A percentile compares a stretch with the other conserved stretches of the same genome.
These are phyloP conservation scores for Bacidia rubella DNA, from an alignment of 495 filamentous ascomycete genomes.

Conservation along the genomic window DNA sequence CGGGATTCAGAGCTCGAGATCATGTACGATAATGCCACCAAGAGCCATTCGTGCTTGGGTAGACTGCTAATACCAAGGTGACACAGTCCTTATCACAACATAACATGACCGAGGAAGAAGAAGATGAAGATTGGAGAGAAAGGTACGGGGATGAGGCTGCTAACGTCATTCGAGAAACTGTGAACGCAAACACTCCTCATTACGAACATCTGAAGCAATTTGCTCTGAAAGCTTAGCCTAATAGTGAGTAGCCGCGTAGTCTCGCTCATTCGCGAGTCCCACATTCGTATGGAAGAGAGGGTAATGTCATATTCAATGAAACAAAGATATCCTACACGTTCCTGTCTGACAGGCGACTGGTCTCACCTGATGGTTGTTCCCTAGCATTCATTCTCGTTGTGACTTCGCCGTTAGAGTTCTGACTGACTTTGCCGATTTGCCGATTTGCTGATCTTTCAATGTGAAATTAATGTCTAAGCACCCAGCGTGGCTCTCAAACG, in stretches of 20 bases:
- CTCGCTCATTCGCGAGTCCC: too few species aligned
- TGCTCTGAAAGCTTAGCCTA: constrained; percentile 44
- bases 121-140: constrained; percentile 4
- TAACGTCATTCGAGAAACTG: constrained; percentile 5
- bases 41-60: not conserved
- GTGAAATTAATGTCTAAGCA: too few species aligned
- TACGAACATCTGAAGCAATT: constrained; percentile 89
- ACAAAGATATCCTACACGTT: too few species aligned
- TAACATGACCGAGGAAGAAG: constrained; percentile 7
- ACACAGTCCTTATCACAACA: not conserved
- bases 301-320: too few species aligned
- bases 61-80: not conserved
- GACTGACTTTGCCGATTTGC: too few species aligned
- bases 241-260: not conserved
- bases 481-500: too few species aligned
- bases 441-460: too few species aligned
- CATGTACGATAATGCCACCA: not conserved
- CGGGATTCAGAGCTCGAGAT: constrained; percentile 45
- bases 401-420: too few species aligned
- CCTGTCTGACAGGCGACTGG: too few species aligned
- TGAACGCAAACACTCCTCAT: constrained; percentile 49
- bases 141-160: constrained; percentile 10
- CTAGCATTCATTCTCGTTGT: too few species aligned
- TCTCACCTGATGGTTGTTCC: too few species aligned
- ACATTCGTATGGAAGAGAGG: too few species aligned